Percentiles rank a stretch among this genome's conserved stretches.
Evolutionary conservation across 225 moss, liverwort and hornwort species (phyloP).

Genomic region (Pleurozium schreberi): DNA sequence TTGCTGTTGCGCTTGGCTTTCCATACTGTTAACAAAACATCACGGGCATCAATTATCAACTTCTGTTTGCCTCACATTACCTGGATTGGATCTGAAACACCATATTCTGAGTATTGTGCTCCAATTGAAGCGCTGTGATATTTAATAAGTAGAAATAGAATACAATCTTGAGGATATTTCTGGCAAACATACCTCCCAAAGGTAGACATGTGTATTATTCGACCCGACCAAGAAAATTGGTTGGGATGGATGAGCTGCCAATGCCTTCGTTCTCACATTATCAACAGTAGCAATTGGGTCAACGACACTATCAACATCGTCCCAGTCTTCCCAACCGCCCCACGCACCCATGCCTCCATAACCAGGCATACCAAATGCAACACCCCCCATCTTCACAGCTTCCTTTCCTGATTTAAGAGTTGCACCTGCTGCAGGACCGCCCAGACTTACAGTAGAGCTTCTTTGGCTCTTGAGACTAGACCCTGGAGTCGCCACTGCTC

Average conservation of each 20-base stretch:
- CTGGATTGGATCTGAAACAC: background rate
- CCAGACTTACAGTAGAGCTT: conserved; percentile 15
- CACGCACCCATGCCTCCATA: conserved; percentile 68
- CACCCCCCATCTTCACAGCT: conserved; percentile 26
- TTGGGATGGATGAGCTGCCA: conserved; percentile 56
- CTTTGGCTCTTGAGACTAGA: conserved; percentile 24
- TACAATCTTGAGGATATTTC: background rate
- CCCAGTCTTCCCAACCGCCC: conserved; percentile 70
- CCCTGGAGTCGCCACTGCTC: conserved; percentile 45
- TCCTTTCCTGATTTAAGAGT: conserved; percentile 35
- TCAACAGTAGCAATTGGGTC: conserved; percentile 60
- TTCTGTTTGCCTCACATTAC: background rate
- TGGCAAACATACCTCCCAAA: conserved; percentile 44
- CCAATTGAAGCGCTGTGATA: background rate
- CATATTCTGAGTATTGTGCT: background rate
- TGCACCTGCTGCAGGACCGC: conserved; percentile 20
- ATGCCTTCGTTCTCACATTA: conserved; percentile 58
- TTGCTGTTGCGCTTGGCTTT: conserved; percentile 51
- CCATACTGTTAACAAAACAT: conserved; percentile 32
- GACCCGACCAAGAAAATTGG: conserved; percentile 63
- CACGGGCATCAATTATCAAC: background rate
- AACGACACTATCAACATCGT: conserved; percentile 47
- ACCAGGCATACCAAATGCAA: conserved; percentile 61
- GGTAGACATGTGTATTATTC: conserved; percentile 62
- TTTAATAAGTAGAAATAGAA: background rate